Evolutionary conservation across 345 rosid genomes (phyloP).

Genomic region (Cardamine resedifolia): DNA sequence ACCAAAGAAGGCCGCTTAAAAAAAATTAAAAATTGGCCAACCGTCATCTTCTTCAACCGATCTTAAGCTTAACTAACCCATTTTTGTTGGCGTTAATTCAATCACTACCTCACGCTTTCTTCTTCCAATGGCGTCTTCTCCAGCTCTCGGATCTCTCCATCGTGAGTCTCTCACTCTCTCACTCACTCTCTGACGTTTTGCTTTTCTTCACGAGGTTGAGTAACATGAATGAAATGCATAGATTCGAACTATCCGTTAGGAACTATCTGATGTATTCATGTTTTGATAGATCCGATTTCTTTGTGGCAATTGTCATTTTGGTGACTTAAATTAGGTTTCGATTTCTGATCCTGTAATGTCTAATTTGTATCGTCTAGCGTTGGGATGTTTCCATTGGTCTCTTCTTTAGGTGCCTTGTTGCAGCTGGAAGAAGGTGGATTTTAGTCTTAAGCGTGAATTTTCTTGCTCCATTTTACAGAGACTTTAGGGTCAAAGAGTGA

Average conservation of each 20-base stretch:
- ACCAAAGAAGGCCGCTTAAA: slow-evolving; percentile 30
- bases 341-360: slow-evolving; percentile 9
- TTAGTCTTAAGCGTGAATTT: neutral
- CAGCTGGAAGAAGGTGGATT: slow-evolving; percentile 14
- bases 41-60: slow-evolving; percentile 31
- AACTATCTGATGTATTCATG: neutral
- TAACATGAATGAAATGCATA: neutral
- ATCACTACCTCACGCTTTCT: neutral
- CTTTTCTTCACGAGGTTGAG: neutral
- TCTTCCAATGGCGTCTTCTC: slow-evolving; percentile 68
- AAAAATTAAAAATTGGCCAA: neutral
- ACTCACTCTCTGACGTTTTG: neutral
- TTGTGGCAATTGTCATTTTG: neutral
- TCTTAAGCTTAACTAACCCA: slow-evolving; percentile 17
- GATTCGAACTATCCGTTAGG: neutral
- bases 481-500: slow-evolving; percentile 38
- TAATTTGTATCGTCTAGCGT: slow-evolving; percentile 6
- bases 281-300: slow-evolving; percentile 9
- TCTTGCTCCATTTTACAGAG: slow-evolving; percentile 34
- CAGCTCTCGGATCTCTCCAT: slow-evolving; percentile 62
- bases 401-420: neutral
- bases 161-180: slow-evolving; percentile 42
- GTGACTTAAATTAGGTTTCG: neutral
- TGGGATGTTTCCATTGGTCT: neutral
- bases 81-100: neutral